Base-by-base conservation (phyloP, 257 asterid species). In the Scutellaria galericulata region DNA sequence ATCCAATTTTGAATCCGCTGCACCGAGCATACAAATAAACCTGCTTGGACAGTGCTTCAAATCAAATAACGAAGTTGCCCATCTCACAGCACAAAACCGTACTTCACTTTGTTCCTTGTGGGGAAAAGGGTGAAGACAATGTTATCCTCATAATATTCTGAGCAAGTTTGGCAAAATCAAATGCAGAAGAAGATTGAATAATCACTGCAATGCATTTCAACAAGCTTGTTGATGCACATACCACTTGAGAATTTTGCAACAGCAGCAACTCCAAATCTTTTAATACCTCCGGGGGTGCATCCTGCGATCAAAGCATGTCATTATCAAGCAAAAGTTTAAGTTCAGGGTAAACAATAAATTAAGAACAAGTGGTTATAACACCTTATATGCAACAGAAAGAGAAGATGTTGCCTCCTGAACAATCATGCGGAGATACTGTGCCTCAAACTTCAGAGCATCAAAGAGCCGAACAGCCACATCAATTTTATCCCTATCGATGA, bases 41-140 rank as follows among this genome's bases (percentile, higher is more conserved):
- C 97, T 85, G 85, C 99, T 91, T 31, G 99, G 97, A 81, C 97
- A 95, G 81, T 95, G 98, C 80, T 81, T 90, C 86, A 86, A 76
- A 75, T 84, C 95, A 75, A 90, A 95, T 75, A 95, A 83, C 64
- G 91, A 82, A 14, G 92, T 87, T 8, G 97, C 98, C 99, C 99
- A 92, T 84, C 99, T 87, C 80, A 95, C 84, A 69, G 96, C 96
- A 85, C 98, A 95, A 83, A 92, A 95, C 64, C 99, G 99, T 64
- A 92, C 98, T 85, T 95, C 98, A 72, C 93, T 85, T 95, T 91
- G 96, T 83, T 90, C 99, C 99, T 95, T 62, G 76, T 42, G 37
- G 70, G 37, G 68, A 64, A 77, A 83, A 70, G 42, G 51, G 56
- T 4, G 20, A 71, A 66, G 22, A 72, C 41, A 53, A 37, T 18